Conservation (phyloP, 2,329 filamentous ascomycete species). For the Akanthomyces uredinophilus region DNA sequence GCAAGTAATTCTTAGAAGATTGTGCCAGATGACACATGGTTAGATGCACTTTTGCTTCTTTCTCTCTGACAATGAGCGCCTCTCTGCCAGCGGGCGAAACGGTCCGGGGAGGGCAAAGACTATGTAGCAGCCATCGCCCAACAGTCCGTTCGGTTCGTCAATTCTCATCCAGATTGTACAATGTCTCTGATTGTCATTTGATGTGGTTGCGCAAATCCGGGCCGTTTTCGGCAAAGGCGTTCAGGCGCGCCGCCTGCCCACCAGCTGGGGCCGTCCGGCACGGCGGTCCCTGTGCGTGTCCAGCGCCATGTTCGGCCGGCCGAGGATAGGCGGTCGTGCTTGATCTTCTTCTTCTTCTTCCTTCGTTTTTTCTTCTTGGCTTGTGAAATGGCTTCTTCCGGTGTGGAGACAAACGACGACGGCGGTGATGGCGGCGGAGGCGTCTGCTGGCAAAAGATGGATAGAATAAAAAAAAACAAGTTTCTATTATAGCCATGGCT, state of each 20-base stretch:
- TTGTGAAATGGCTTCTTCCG: conserved; percentile 5
- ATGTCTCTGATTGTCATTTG: background rate
- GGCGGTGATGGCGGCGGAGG: background rate
- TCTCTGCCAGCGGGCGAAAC: background rate
- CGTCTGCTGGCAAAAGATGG: background rate
- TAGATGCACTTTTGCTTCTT: no score
- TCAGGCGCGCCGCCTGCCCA: background rate
- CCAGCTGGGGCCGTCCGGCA: background rate
- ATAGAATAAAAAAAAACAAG: background rate
- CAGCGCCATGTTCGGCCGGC: background rate
- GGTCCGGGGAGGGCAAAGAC: background rate
- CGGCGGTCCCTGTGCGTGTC: background rate
- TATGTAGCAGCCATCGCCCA: no score
- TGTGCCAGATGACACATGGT: background rate
- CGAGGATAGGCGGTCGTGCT: background rate
- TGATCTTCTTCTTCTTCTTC: no score
- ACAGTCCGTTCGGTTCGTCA: background rate
- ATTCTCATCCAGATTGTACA: background rate
- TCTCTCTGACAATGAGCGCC: no score
- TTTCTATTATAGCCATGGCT: background rate
- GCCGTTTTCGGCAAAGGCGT: conserved; percentile 8
- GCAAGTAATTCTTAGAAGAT: background rate
- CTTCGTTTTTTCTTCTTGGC: background rate
- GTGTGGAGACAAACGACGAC: background rate
- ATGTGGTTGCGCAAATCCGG: background rate